phyloP scores from a whole-genome alignment of 2,329 filamentous ascomycete genomes.

The Pyrenophora seminiperda region DNA sequence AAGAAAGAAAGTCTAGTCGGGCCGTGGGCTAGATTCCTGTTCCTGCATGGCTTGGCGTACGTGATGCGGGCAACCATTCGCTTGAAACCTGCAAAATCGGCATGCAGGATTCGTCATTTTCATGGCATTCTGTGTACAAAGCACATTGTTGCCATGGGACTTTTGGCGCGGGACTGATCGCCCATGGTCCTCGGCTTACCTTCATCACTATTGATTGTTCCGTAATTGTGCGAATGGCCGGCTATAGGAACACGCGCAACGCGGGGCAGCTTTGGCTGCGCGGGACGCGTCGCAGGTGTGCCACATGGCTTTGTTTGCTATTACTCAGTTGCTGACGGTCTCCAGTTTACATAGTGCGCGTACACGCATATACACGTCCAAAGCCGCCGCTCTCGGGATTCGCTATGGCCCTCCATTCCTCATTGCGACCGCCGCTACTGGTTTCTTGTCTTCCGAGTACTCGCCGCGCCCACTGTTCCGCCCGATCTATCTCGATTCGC shows the following conservation, averaged over 20 bases:
- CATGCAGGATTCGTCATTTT: constrained; percentile 35
- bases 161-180: constrained; percentile 6
- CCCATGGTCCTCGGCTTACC: constrained; percentile 4
- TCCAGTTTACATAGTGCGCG: constrained; percentile 32
- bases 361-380: constrained; percentile 14
- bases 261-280: constrained; percentile 37
- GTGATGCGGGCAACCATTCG: constrained; percentile 18
- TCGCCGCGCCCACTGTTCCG: constrained; percentile 23
- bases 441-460: constrained; percentile 24
- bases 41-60: constrained; percentile 32
- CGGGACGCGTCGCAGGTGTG: constrained; percentile 35
- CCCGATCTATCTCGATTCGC: constrained; percentile 38
- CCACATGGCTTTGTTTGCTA: not conserved
- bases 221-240: constrained; percentile 28
- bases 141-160: constrained; percentile 31
- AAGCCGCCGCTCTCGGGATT: constrained; percentile 21
- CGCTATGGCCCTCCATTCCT: constrained; percentile 41
- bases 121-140: constrained; percentile 29
- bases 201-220: not conserved
- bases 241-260: constrained; percentile 30
- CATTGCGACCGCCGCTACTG: constrained; percentile 30
- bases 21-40: constrained; percentile 2
- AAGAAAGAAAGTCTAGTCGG: not conserved
- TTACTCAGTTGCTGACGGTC: constrained; percentile 13
- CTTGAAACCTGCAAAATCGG: constrained; percentile 24